Evolutionary conservation across 192 early-diverging fungal genomes (phyloP).

Genomic region (Backusella parvicylindrica): DNA sequence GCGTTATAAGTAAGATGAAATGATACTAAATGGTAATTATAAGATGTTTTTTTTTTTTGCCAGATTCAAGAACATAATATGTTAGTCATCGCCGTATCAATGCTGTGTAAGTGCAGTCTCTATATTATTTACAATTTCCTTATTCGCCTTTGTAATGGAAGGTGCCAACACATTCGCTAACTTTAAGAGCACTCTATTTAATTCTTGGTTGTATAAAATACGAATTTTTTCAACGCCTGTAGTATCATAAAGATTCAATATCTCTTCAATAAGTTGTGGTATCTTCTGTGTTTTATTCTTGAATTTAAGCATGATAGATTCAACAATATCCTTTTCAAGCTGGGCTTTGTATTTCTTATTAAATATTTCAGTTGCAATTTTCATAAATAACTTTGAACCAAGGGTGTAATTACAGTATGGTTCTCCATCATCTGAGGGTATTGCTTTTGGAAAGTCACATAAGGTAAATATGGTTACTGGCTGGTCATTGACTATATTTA

Average conservation of each 20-base stretch:
- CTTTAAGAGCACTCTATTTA: slow-evolving; percentile 12
- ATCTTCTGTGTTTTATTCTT: slow-evolving; percentile 13
- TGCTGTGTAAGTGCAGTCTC: background rate
- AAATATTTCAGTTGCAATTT: slow-evolving; percentile 14
- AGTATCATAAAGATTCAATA: slow-evolving; percentile 1
- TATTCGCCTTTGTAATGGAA: slow-evolving; percentile 16
- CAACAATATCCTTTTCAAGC: slow-evolving; percentile 11
- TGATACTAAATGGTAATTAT: too few relatives aligned
- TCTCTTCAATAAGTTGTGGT: slow-evolving; percentile 12
- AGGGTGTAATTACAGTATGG: background rate
- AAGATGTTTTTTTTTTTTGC: too few relatives aligned
- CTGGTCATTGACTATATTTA: background rate
- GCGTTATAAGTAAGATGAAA: too few relatives aligned
- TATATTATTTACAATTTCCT: slow-evolving; percentile 11
- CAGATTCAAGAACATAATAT: too few relatives aligned
- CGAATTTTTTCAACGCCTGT: background rate
- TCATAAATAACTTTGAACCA: slow-evolving; percentile 19
- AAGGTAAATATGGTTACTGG: background rate
- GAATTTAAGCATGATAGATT: background rate
- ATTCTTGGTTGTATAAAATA: slow-evolving; percentile 11
- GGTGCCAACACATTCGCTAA: slow-evolving; percentile 1
- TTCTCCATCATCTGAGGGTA: slow-evolving; percentile 1
- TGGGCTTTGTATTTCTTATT: slow-evolving; percentile 3
- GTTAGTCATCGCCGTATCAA: too few relatives aligned
- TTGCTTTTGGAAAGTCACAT: background rate